Percentiles rank a stretch among this genome's conserved stretches.
Conservation (phyloP, 192 early-diverging fungal genomes). For the Rhizophagus sp. region DNA sequence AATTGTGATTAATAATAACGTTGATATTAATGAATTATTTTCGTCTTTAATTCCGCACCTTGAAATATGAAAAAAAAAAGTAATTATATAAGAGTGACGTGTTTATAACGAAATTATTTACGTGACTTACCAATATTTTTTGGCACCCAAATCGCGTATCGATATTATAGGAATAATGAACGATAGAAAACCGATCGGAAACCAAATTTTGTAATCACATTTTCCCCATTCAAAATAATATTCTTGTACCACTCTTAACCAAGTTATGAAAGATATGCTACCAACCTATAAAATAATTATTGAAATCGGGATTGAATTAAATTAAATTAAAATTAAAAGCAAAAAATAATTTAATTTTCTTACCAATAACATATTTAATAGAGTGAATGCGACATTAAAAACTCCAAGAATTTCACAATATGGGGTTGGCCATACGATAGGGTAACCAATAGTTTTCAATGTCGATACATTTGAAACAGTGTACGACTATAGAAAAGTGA, state of each 20-base stretch:
- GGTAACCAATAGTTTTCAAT: not conserved
- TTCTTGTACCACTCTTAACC: not conserved
- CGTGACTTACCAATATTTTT: not conserved
- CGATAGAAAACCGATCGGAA: not conserved
- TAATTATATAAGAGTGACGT: too few relatives aligned
- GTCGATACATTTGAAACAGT: not conserved
- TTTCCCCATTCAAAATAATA: not conserved
- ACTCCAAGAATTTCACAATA: not conserved
- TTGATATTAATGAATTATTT: too few relatives aligned
- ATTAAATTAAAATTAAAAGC: too few relatives aligned
- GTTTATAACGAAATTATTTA: too few relatives aligned
- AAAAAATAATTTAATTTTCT: too few relatives aligned
- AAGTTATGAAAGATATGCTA: not conserved
- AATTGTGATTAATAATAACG: too few relatives aligned
- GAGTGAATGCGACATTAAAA: not conserved
- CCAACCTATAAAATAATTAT: not conserved
- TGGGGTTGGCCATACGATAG: not conserved
- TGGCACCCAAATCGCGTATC: too few relatives aligned
- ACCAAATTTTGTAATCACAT: constrained; percentile 8
- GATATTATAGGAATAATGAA: not conserved
- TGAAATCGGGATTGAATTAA: too few relatives aligned
- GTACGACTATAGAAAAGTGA: not conserved
- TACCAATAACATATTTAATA: not conserved
- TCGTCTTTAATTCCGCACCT: too few relatives aligned
- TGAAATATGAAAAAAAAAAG: too few relatives aligned